Base-by-base conservation (phyloP, 306 rosid species). In the Fragaria ananassa region DNA sequence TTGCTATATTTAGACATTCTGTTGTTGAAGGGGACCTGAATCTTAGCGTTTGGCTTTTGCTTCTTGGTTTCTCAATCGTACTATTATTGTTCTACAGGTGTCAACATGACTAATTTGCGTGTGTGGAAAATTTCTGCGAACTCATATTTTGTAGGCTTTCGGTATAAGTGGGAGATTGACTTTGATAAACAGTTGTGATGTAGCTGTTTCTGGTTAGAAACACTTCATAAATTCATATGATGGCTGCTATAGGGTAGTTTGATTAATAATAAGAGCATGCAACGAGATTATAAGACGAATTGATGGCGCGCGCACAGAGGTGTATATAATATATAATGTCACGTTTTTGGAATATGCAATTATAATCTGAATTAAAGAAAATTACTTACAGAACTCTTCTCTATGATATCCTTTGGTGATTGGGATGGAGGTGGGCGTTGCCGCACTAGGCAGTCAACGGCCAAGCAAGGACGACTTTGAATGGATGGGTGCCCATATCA, bases 1-100 rank as follows among this genome's bases (percentile, higher is more conserved):
- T 75, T 12, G 76, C 81, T 83, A 71, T 79, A 80, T 47, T 56
- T 76, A 72, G 76, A 35, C 81, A 27, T 83, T 83, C 67, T 39
- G 81, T 76, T 83, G 47, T 58, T 49, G 76, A 83, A 54, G 68
- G 47, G 76, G 68, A 42, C 62, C 70, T 21, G 25, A 76, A 79
- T 72, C 62, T 63, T 64, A 6, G 64, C 70, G 47, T 8, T 66
- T 57, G 44, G 58, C 49, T 39, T 58, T 72, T 42, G 39, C 37
- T 54, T 68, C 45, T 74, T 62, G 25, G 47, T 10, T 51, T 21
- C 13, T 31, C n/a, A 31, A 31, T 31, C 35, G 19, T 18, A 39
- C 45, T 12, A 44, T 44, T 27, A 74, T 66, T 42, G 11, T 41
- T 54, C 50, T 17, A 47, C 56, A 54, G 27, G 47, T 50, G 47